Evolutionary conservation across 805 yeast genomes (phyloP), one percentile per base, ranked within the genome.

Genomic region (Candida incommunis): DNA sequence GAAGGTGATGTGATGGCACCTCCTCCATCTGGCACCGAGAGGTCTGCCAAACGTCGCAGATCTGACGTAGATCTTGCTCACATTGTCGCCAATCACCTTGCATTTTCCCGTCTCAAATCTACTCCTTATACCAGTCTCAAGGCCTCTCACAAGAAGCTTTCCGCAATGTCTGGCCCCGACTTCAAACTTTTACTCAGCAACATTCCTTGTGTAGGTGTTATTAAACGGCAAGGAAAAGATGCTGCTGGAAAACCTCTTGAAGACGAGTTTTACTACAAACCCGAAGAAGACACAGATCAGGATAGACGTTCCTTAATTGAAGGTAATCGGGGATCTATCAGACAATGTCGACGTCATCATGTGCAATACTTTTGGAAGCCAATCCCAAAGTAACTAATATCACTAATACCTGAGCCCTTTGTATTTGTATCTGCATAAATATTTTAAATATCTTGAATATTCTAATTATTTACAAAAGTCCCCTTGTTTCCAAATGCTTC

Each of bases 231-330:
- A 47, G 96, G 96, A 42, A 88, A 87, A 61, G 98, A 92, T 63
- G 96, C 97, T 2, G 94, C 96, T 2, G 98, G 97, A 9, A 86
- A 87, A 61, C 84, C 83, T 2, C 69, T 92, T 50, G 97, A 90
- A 52, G 94, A 86, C 60, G 96, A 92, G 60, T 92, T 85, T 58
- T 92, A 87, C 62, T 92, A 92, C 58, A 77, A 80, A 46, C 78
- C 87, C 2, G 97, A 87, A 52, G 72, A 78, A 41, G 98, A 92
- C 62, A 59, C 64, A 29, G 95, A 90, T 57, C 55, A 58, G 23
- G 77, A 77, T 42, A 78, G 98, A 58, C 78, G 76, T 35, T 62
- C 63, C 42, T 64, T 87, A 51, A 94, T 88, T 3, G 73, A 76
- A 43, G 96, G 96, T 9, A 73, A 74, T 1, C 73, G 76, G 55